Percentiles rank a stretch among this genome's conserved stretches.
phyloP scores from a whole-genome alignment of 2,329 filamentous ascomycete species.

The Didymella arachidicola region DNA sequence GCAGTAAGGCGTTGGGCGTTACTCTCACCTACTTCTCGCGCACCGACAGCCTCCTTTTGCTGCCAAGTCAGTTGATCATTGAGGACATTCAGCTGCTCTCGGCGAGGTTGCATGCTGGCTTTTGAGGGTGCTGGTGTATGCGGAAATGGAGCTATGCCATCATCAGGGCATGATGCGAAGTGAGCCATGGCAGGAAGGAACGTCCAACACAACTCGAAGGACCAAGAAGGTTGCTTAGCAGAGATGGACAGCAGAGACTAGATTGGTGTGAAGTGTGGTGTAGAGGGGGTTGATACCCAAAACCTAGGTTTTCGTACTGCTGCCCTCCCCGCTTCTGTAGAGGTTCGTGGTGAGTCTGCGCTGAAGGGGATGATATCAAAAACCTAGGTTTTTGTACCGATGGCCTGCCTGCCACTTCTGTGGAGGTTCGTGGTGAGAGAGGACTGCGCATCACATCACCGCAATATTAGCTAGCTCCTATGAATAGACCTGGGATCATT shows the following conservation, averaged over 20 bases:
- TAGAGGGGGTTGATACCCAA: too few relatives aligned
- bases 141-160: not conserved
- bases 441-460: not conserved
- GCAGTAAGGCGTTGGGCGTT: not conserved
- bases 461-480: too few relatives aligned
- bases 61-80: constrained; percentile 31
- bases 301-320: not conserved
- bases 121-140: not conserved
- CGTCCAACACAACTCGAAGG: not conserved
- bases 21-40: constrained; percentile 27
- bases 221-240: not conserved
- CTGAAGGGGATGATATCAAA: too few relatives aligned
- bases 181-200: constrained; percentile 13
- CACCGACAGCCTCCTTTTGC: constrained; percentile 25
- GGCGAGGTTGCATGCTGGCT: not conserved
- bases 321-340: not conserved
- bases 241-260: not conserved
- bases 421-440: not conserved
- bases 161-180: constrained; percentile 6
- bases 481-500: too few relatives aligned
- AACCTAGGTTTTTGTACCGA: too few relatives aligned
- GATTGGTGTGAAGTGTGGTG: not conserved
- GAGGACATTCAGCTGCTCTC: not conserved
- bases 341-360: too few relatives aligned
- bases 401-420: not conserved